Percentiles rank a stretch among this genome's conserved stretches.
These are phyloP conservation scores for Pyricularia grisea DNA, from an alignment of 2,329 filamentous ascomycete genomes.

Conservation along the genomic window DNA sequence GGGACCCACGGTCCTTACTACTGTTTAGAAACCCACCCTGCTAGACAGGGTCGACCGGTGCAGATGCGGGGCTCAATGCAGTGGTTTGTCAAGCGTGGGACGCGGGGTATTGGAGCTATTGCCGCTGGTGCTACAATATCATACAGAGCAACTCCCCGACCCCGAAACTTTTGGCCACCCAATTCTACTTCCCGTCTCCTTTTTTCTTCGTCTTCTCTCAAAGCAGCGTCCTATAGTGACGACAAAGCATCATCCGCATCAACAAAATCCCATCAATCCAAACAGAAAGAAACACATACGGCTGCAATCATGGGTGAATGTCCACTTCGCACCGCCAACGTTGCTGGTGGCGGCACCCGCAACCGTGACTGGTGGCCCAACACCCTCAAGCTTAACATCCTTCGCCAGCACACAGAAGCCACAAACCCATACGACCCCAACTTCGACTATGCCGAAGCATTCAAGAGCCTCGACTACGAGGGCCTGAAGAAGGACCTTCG, in stretches of 20 bases:
- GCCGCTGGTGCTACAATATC: neutral
- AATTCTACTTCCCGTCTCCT: neutral
- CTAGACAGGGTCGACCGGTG: neutral
- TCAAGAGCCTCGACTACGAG: conserved; percentile 62
- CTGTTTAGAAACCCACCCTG: neutral
- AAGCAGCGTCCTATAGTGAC: neutral
- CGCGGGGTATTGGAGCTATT: neutral
- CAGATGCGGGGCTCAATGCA: neutral
- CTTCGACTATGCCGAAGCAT: conserved; percentile 65
- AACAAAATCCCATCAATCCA: neutral
- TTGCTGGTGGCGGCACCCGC: conserved; percentile 53
- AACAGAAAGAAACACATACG: neutral
- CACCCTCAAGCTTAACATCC: conserved; percentile 56
- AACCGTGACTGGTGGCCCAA: conserved; percentile 71
- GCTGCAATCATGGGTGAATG: conserved; percentile 4
- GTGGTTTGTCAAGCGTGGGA: neutral
- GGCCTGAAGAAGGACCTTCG: conserved; percentile 65
- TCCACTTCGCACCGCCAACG: conserved; percentile 20
- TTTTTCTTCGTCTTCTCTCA: neutral
- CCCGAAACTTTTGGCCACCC: neutral
- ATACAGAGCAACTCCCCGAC: neutral
- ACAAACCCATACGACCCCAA: conserved; percentile 56
- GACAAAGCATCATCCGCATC: neutral
- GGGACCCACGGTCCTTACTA: neutral
- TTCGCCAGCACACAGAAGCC: conserved; percentile 58